Evolutionary conservation across 371 early-diverging fungal genomes (phyloP).

Genomic region (Actinomortierella ambigua): DNA sequence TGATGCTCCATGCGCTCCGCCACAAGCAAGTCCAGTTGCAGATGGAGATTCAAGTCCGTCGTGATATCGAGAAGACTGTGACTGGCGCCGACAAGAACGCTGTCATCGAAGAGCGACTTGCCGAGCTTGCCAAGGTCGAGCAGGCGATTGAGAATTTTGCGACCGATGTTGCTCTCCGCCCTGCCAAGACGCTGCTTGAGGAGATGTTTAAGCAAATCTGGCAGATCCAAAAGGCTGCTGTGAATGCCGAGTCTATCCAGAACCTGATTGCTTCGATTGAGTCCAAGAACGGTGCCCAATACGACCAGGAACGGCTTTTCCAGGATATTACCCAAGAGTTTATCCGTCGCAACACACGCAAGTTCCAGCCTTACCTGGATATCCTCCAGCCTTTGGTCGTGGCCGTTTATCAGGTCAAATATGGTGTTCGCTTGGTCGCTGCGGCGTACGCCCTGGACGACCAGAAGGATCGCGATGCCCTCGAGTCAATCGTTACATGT

Average conservation of each 20-base stretch:
- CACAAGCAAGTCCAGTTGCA: constrained; percentile 50
- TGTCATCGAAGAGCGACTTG: constrained; percentile 45
- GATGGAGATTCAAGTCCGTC: constrained; percentile 58
- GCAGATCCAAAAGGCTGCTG: constrained; percentile 69
- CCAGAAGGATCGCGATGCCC: constrained; percentile 47
- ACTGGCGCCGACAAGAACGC: constrained; percentile 65
- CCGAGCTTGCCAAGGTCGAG: constrained; percentile 45
- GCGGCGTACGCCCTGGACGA: constrained; percentile 36
- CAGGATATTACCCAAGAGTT: constrained; percentile 78
- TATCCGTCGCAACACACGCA: constrained; percentile 58
- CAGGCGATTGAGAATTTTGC: constrained; percentile 51
- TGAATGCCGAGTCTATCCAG: constrained; percentile 55
- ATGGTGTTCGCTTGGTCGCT: constrained; percentile 71
- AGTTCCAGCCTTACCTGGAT: constrained; percentile 72
- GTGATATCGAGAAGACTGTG: constrained; percentile 58
- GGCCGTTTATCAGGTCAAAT: constrained; percentile 77
- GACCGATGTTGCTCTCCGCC: constrained; percentile 66
- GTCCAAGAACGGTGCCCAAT: constrained; percentile 32
- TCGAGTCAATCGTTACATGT: constrained; percentile 50
- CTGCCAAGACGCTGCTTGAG: constrained; percentile 68
- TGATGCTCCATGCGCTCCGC: constrained; percentile 62
- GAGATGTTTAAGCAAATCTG: constrained; percentile 79
- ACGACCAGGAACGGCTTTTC: constrained; percentile 67
- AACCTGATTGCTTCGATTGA: constrained; percentile 54
- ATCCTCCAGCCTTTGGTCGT: constrained; percentile 76